Base-by-base conservation (phyloP, 1,284 basidiomycete genomes). In the Ceratobasidium sp. region DNA sequence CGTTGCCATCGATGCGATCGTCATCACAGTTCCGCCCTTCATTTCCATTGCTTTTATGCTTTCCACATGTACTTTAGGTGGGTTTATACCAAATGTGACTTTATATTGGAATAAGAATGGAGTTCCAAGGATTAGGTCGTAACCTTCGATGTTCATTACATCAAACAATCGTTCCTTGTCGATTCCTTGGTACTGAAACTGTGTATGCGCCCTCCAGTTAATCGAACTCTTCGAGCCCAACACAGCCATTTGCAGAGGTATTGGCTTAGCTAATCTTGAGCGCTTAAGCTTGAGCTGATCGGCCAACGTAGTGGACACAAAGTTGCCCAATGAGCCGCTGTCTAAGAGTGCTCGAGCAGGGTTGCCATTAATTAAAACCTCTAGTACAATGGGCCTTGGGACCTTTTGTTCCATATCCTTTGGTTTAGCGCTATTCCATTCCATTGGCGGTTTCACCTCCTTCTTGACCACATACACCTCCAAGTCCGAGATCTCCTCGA, bases 271-370 rank as follows among this genome's bases (percentile, higher is more conserved):
- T 0, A 80, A 56, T 1, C 71, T 70, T 0, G 74, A 69, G 0
- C 57, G 35, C n/a, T 68, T 56, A 0, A 80, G 7, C 0, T 73
- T 71, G 0, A 82, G 64, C 56, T 81, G 79, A 56, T 82, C 77
- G 0, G 73, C 80, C 0, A 82, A 29, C 0, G 70, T 77, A 0
- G 77, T 77, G 1, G 79, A 82, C 57, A 83, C 75, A 53, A 82
- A 80, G 50, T 83, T 79, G 0, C 77, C 76, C 1, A 81, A 72
- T 0, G 79, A 82, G 0, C 80, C 79, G 0, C 77, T 72, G 52
- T 82, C 78, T 0, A 82, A 31, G 10, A 82, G 57, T 0, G 78
- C 79, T 0, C 73, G 45, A 0, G 73, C 74, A 0, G 76, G 73
- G 0, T 78, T 71, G 0, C 77, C 80, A 70, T 81, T 78, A 0